phyloP scores from a whole-genome alignment of 208 protist species.

The Crithidia fasciculata region DNA sequence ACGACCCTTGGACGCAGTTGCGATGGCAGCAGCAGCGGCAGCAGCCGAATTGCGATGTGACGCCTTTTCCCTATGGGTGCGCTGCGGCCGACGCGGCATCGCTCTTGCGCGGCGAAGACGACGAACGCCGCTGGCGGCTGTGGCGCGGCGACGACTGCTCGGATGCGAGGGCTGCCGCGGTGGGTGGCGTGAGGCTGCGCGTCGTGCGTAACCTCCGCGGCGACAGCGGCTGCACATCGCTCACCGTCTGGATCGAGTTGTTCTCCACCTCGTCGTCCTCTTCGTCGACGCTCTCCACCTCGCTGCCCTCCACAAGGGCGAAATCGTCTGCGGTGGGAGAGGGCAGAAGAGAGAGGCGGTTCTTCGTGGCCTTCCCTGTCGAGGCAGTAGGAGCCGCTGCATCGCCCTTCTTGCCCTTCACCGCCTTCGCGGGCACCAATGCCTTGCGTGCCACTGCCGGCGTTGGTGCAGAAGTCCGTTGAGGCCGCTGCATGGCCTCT shows the following conservation, averaged over 20 bases:
- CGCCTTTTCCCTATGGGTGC: not conserved
- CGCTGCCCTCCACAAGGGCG: conserved; percentile 9
- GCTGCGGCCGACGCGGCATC: not conserved
- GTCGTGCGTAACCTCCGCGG: not conserved
- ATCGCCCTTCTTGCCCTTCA: not conserved
- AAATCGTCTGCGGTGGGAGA: not conserved
- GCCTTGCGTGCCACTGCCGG: not conserved
- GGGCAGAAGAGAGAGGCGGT: not conserved
- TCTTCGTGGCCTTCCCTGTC: not conserved
- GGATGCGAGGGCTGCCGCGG: conserved; percentile 1
- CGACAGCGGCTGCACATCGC: conserved; percentile 6
- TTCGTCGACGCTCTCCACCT: not conserved
- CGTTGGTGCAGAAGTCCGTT: not conserved
- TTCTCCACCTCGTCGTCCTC: too few relatives aligned
- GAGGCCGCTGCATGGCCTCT: not conserved
- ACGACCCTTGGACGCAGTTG: not conserved
- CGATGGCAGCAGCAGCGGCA: not conserved
- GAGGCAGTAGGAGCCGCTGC: not conserved
- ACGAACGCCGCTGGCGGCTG: not conserved
- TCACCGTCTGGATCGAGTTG: not conserved
- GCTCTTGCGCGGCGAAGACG: not conserved
- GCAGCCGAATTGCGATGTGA: not conserved
- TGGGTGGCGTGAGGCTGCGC: conserved; percentile 11
- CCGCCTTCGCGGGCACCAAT: not conserved
- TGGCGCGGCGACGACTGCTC: conserved; percentile 1